A percentile compares a stretch with the other conserved stretches of the same genome.
Evolutionary conservation across 352 stramenopile genomes (phyloP).

Genomic region (Globisporangium canariense): DNA sequence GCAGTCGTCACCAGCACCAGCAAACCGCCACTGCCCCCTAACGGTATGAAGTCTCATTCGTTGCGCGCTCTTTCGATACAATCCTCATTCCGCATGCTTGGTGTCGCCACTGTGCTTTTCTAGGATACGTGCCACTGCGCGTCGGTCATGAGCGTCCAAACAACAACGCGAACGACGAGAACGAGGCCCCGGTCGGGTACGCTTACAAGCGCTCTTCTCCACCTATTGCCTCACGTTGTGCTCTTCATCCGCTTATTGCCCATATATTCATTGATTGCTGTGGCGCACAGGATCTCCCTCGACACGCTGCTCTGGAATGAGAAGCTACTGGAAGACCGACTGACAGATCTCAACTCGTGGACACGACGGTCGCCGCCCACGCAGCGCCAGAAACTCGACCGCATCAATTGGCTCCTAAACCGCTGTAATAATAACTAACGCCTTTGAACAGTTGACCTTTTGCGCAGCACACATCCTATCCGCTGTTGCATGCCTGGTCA

Average conservation of each 20-base stretch:
- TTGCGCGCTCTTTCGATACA: neutral
- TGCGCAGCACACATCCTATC: neutral
- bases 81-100: neutral
- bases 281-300: constrained; percentile 47
- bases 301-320: constrained; percentile 73
- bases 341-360: constrained; percentile 64
- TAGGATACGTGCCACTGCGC: constrained; percentile 61
- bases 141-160: constrained; percentile 33
- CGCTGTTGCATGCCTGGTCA: neutral
- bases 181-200: constrained; percentile 33
- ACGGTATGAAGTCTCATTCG: constrained; percentile 26
- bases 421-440: constrained; percentile 32
- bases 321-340: constrained; percentile 55
- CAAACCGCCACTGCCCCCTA: constrained; percentile 47
- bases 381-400: constrained; percentile 56
- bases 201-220: neutral
- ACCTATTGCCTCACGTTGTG: neutral
- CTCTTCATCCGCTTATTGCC: neutral
- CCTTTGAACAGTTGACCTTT: neutral
- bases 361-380: constrained; percentile 47
- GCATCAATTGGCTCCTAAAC: constrained; percentile 70
- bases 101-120: neutral
- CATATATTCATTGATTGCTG: neutral
- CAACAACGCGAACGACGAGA: constrained; percentile 19
- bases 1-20: constrained; percentile 53